These are phyloP conservation scores for Pontederia crassipes DNA, from an alignment of 176 grass and related monocot genomes.

Conservation along the genomic window DNA sequence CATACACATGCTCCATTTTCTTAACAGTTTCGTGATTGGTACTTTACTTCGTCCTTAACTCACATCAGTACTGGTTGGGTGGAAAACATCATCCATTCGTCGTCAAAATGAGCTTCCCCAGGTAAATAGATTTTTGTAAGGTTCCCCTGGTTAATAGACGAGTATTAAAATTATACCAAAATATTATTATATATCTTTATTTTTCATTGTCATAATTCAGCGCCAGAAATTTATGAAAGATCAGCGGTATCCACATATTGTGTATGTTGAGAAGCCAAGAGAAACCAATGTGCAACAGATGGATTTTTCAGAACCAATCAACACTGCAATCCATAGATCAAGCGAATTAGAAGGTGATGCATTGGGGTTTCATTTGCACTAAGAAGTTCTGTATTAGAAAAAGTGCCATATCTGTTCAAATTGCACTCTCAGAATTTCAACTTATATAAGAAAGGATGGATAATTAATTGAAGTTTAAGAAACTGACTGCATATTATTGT, in stretches of 20 bases:
- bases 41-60: constrained; percentile 37
- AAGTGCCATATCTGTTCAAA: neutral
- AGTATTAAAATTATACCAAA: neutral
- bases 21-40: too few relatives aligned
- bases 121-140: constrained; percentile 28
- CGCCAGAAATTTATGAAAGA: constrained; percentile 41
- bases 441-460: too few relatives aligned
- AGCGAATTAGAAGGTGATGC: constrained; percentile 75
- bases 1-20: too few relatives aligned
- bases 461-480: neutral
- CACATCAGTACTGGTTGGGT: constrained; percentile 72
- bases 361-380: too few relatives aligned
- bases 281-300: constrained; percentile 9
- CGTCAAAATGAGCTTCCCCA: constrained; percentile 70
- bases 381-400: constrained; percentile 7
- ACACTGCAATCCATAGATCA: constrained; percentile 43
- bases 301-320: constrained; percentile 47
- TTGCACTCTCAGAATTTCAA: neutral
- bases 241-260: constrained; percentile 65
- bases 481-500: constrained; percentile 5
- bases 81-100: constrained; percentile 83
- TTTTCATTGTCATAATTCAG: constrained; percentile 34
- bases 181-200: neutral
- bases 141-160: too few relatives aligned
- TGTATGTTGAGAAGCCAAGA: constrained; percentile 55